Evolutionary conservation across 2,329 filamentous ascomycete genomes (phyloP), one percentile per base, ranked within the genome.

Genomic region (Neodidymelliopsis sp.): DNA sequence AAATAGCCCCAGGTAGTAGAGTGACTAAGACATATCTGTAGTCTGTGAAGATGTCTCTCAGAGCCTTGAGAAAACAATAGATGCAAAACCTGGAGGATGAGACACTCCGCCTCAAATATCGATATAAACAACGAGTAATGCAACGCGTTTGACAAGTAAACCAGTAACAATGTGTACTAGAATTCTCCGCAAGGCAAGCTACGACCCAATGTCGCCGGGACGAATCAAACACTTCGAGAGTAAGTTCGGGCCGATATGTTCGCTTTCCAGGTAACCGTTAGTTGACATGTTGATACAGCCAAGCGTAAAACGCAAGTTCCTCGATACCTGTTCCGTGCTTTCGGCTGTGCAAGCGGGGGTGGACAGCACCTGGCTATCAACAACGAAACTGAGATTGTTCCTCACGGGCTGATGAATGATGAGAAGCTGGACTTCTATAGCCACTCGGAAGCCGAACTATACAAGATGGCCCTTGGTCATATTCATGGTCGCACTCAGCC

Each of bases 311-410:
- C 20, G 9, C 43, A 35, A 23, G 53, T 56, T 7, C 36, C 48
- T 25, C 40, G 44, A n/a, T 49, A 24, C 27, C 31, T 52, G 6
- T 52, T 56, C 23, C 53, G 53, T n/a, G 43, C 40, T 1, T 56
- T 42, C 35, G n/a, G 12, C 2, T 13, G 12, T 8, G 4, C 4
- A 4, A 52, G 28, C 13, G 44, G 44, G 11, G 53, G 43, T 5
- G 48, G 30, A 18, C 36, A 49, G n/a, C 7, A 24, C 3, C 3
- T 22, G 8, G 10, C 39, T 2, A 44, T 49, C 10, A 52, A 49
- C 20, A 49, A 31, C 8, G 39, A 24, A 2, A 15, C 1, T 2
- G 33, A 45, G 6, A 50, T 52, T 5, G 13, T 42, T 12, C 53
- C 48, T n/a, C 44, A 37, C 20, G 43, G 31, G 3, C 38, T 49